phyloP scores from a whole-genome alignment of 352 stramenopile genomes.

The Phytophthora foliorum region DNA sequence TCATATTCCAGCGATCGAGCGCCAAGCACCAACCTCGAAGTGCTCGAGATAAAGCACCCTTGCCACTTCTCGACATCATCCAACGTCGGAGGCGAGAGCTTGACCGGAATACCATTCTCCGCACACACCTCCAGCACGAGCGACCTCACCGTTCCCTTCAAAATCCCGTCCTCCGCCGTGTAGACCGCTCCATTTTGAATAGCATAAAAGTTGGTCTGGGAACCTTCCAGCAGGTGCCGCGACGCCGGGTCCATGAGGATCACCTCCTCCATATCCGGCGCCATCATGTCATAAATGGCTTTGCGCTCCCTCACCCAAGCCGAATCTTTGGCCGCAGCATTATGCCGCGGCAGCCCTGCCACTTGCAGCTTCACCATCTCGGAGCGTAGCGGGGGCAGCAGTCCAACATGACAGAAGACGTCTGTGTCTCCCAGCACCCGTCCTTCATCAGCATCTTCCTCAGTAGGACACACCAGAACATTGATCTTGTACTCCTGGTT shows the following conservation, averaged over 20 bases:
- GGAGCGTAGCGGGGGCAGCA: slow-evolving; percentile 68
- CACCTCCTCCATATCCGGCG: slow-evolving; percentile 78
- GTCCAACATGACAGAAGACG: slow-evolving; percentile 78
- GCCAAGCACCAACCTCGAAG: slow-evolving; percentile 79
- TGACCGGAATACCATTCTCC: slow-evolving; percentile 61
- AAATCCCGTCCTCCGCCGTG: slow-evolving; percentile 76
- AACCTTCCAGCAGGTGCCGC: slow-evolving; percentile 72
- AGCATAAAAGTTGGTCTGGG: slow-evolving; percentile 88
- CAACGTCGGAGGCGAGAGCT: slow-evolving; percentile 61
- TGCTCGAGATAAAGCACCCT: slow-evolving; percentile 88
- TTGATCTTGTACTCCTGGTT: slow-evolving; percentile 89
- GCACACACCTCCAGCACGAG: slow-evolving; percentile 77
- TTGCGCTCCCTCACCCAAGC: slow-evolving; percentile 81
- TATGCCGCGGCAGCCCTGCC: slow-evolving; percentile 72
- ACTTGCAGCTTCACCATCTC: slow-evolving; percentile 79
- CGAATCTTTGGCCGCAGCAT: slow-evolving; percentile 81
- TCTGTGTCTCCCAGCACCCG: slow-evolving; percentile 49
- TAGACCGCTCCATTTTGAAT: slow-evolving; percentile 64
- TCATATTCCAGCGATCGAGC: slow-evolving; percentile 62
- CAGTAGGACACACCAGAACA: slow-evolving; percentile 66
- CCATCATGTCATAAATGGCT: slow-evolving; percentile 76
- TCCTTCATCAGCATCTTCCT: slow-evolving; percentile 18
- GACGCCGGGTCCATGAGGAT: slow-evolving; percentile 85
- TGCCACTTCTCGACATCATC: slow-evolving; percentile 71
- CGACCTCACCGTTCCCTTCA: slow-evolving; percentile 81